Conservation (phyloP, 2,329 filamentous ascomycete genomes). For the Fusarium incarnatum region DNA sequence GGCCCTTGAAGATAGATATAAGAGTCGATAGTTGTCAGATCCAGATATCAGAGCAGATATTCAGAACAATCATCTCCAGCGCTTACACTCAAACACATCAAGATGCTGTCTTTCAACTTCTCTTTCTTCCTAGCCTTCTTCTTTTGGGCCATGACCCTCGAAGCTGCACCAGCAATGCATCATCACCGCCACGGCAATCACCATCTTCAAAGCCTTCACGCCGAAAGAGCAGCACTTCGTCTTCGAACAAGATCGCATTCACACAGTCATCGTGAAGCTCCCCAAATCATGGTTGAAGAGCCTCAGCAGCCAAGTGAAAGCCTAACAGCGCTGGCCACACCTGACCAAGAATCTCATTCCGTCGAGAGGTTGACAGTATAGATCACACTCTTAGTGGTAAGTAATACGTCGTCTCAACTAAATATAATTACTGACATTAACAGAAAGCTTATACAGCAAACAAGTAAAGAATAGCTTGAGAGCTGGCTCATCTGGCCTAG, state of each 20-base stretch:
- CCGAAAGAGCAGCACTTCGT: conserved; percentile 53
- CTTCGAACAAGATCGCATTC: conserved; percentile 22
- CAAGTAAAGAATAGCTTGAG: background rate
- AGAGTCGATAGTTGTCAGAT: conserved; percentile 14
- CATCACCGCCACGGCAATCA: conserved; percentile 36
- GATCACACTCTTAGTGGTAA: background rate
- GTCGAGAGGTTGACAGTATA: conserved; percentile 11
- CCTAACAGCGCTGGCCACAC: conserved; percentile 1
- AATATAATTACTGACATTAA: background rate
- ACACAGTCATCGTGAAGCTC: background rate
- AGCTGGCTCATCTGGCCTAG: conserved; percentile 21
- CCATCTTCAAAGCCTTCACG: conserved; percentile 34
- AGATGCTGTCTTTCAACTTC: conserved; percentile 37
- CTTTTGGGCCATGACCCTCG: conserved; percentile 38
- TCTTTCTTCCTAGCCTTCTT: conserved; percentile 38
- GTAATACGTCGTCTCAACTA: background rate
- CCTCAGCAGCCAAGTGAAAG: conserved; percentile 24
- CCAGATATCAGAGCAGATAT: conserved; percentile 14
- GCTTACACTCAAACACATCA: background rate
- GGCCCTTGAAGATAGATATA: conserved; percentile 29
- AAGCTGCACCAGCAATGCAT: conserved; percentile 45
- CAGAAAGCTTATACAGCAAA: background rate
- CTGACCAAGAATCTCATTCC: conserved; percentile 6
- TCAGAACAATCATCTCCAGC: background rate
- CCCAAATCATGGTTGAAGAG: conserved; percentile 23